Conservation (phyloP, 495 filamentous ascomycete genomes). For the Lophium mytilinum region DNA sequence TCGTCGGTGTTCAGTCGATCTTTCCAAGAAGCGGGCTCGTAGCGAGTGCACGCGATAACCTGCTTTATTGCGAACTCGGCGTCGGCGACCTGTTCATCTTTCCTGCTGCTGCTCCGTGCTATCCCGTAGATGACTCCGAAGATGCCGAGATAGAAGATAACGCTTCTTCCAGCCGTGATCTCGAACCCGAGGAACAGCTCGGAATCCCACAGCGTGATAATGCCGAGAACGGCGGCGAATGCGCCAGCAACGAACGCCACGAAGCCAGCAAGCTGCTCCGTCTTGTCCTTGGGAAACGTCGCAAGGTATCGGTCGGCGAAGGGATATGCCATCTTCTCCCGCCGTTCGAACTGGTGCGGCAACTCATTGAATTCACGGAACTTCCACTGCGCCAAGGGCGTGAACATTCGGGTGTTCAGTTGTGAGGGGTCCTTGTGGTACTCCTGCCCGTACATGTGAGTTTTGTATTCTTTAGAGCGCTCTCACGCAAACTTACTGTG, state of each 20-base stretch:
- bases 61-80: conserved; percentile 80
- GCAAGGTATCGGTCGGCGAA: conserved; percentile 88
- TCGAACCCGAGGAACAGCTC: conserved; percentile 90
- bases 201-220: conserved; percentile 75
- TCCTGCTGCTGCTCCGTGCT: conserved; percentile 68
- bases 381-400: conserved; percentile 92
- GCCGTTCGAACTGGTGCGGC: conserved; percentile 79
- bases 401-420: conserved; percentile 77
- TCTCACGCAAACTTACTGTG: conserved; percentile 47
- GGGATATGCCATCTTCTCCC: conserved; percentile 89
- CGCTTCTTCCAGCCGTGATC: conserved; percentile 73
- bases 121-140: conserved; percentile 64
- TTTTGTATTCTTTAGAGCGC: not conserved
- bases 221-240: conserved; percentile 69
- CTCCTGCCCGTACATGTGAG: conserved; percentile 44
- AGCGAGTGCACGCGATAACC: conserved; percentile 87
- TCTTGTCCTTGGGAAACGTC: conserved; percentile 94
- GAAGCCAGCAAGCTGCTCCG: conserved; percentile 69
- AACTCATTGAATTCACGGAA: conserved; percentile 98
- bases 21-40: conserved; percentile 80
- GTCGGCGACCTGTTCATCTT: conserved; percentile 85
- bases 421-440: conserved; percentile 87
- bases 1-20: conserved; percentile 83
- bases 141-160: conserved; percentile 65
- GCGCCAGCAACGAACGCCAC: conserved; percentile 82